Evolutionary conservation across 768 basidiomycete genomes (phyloP), one percentile per base, ranked within the genome.

Genomic region (Hygrophorus russula): DNA sequence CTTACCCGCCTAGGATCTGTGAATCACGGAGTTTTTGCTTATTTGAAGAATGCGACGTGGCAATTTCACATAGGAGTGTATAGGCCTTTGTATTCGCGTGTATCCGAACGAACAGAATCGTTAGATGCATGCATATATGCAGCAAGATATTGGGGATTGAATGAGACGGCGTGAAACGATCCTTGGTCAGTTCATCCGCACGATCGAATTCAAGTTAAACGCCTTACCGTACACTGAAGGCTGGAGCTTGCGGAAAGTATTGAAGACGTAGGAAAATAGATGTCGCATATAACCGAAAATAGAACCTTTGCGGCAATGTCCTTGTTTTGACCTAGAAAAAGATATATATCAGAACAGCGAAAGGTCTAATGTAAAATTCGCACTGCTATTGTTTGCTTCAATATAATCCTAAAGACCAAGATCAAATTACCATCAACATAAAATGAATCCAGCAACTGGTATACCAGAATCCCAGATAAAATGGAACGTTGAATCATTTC

Each of bases 381-480:
- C 49, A 62, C 65, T 51, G 33, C 53, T 58, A 30, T 55, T 47
- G 18, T 53, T 42, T 13, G 49, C 49, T 38, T 69, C 68, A 12
- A 64, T 54, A 35, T 58, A 56, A 47, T 59, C 60, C 57, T 60
- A 40, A 40, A 38, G 29, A 44, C 10, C 14, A 5, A 14, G 14
- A 14, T 14, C 31, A 34, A n/a, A 33, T 9, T 17, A 17, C 12
- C 13, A 8, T 19, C 3, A 5, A 29, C 4, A 18, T 4, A 20
- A 31, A 35, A n/a, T n/a, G n/a, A 19, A 27, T 18, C 32, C 3
- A 36, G 12, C 27, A 11, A 29, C 32, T 13, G 19, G 49, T 65
- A 50, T 50, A 75, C 74, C 46, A 76, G 53, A 28, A 76, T 47
- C 2, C 78, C 76, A 3, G 78, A 73, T 15, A 81, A 51, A n/a